Conservation (phyloP, 2,329 filamentous ascomycete genomes). For the Intubia oerlemansii region DNA sequence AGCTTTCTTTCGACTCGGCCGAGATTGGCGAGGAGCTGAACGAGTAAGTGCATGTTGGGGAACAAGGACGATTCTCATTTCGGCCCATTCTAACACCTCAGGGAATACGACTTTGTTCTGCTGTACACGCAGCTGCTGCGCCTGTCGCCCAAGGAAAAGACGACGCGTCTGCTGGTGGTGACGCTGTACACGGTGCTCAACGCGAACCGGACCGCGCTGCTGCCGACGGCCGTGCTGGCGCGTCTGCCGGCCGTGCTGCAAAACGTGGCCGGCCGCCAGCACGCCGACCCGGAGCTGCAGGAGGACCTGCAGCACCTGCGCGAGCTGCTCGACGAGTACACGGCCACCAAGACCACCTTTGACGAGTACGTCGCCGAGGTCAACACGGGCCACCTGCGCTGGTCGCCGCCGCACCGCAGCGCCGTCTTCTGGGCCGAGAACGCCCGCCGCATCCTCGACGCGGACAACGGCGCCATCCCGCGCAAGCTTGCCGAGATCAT, state of each 20-base stretch:
- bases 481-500: constrained; percentile 73
- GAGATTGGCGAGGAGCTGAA: constrained; percentile 55
- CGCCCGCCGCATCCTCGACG: constrained; percentile 66
- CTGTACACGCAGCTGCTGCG: constrained; percentile 85
- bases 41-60: constrained; percentile 36
- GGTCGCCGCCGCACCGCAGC: constrained; percentile 81
- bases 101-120: constrained; percentile 79
- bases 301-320: constrained; percentile 39
- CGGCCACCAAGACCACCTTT: constrained; percentile 53
- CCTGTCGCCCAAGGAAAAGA: constrained; percentile 93
- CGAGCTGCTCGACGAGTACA: constrained; percentile 44
- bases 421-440: constrained; percentile 83
- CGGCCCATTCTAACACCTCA: constrained; percentile 14
- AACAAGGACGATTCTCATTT: neutral
- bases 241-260: constrained; percentile 50
- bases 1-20: constrained; percentile 83
- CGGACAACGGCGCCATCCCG: constrained; percentile 57
- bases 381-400: constrained; percentile 67
- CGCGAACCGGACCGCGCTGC: constrained; percentile 45
- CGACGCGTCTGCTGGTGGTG: constrained; percentile 72
- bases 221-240: constrained; percentile 72
- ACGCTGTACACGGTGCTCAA: constrained; percentile 73
- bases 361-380: constrained; percentile 83
- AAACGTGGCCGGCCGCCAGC: constrained; percentile 38
- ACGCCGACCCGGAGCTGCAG: constrained; percentile 41